Base-by-base conservation (phyloP, 306 rosid genomes). In the Rubus parviflorus region DNA sequence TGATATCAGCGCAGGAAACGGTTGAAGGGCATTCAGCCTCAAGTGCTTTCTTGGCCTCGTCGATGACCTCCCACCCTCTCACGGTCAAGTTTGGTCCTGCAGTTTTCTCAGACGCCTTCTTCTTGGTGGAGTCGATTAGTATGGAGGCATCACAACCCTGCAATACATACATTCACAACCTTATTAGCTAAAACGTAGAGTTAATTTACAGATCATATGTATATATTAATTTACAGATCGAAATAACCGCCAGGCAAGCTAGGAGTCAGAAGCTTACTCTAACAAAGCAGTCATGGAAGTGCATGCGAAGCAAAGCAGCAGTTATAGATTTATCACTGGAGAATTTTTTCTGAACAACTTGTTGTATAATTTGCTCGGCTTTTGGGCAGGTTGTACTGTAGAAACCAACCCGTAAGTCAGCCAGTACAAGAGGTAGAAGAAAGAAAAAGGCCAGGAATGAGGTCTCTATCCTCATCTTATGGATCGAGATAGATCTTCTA, bases 91-190 rank as follows among this genome's bases (percentile, higher is more conserved):
- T 88, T 52, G 87, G 52, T 0, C 77, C 80, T 2, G 86, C 42
- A 0, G 68, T 8, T 71, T 85, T 91, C 79, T 84, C 89, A 0
- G 89, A 70, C 0, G 56, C 12, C 30, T 62, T 81, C 2, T n/a
- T 38, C 10, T 7, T 41, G 3, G 84, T 83, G 1, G 90, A 77
- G 43, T 85, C 83, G 48, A 89, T 84, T 0, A 91, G 87, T 43
- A 89, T 80, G 16, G 90, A 91, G 35, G 91, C 91, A 77, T 88
- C 93, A 69, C 89, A 88, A 6, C 88, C 93, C 90, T 89, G 47
- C 11, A 66, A 77, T 40, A 15, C 7, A 35, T 3, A 23, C 19
- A 68, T 41, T n/a, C 48, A 30, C 35, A 30, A 1, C 35, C 35
- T 30, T 30, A 30, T 30, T 30, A 30, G 35, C 35, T 30, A 30